Evolutionary conservation across 2,329 filamentous ascomycete species (phyloP).

Genomic region (Aspergillus tubingensis): DNA sequence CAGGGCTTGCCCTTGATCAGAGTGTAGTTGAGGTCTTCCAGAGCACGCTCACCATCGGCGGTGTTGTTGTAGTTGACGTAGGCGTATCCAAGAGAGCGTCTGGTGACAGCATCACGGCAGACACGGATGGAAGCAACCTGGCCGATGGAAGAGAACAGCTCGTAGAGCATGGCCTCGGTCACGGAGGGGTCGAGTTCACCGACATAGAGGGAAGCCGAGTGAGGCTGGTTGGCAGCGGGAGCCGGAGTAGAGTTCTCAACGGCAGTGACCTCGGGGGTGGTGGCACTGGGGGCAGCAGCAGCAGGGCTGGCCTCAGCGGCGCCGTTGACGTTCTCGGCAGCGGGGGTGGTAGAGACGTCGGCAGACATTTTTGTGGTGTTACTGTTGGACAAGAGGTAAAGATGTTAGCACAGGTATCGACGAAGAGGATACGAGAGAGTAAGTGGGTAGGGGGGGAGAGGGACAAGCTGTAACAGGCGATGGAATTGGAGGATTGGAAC

Average conservation of each 20-base stretch:
- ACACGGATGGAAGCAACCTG: conserved; percentile 99
- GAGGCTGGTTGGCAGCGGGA: conserved; percentile 76
- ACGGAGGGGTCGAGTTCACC: conserved; percentile 97
- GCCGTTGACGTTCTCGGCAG: conserved; percentile 63
- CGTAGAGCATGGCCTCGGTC: conserved; percentile 99
- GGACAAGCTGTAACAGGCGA: background rate
- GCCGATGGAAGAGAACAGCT: conserved; percentile 99
- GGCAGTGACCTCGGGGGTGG: conserved; percentile 43
- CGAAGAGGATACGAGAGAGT: conserved; percentile 1
- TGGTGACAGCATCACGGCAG: conserved; percentile 97
- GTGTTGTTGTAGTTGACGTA: conserved; percentile 99
- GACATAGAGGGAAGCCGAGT: conserved; percentile 97
- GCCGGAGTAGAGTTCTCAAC: conserved; percentile 59
- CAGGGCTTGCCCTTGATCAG: conserved; percentile 98
- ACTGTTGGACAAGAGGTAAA: background rate
- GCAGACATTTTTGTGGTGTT: conserved; percentile 70
- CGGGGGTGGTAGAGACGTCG: conserved; percentile 73
- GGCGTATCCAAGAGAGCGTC: conserved; percentile 96
- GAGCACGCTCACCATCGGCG: conserved; percentile 91
- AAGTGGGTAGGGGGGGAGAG: background rate
- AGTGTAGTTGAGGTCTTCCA: conserved; percentile 99
- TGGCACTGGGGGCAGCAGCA: conserved; percentile 74
- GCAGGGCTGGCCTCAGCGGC: conserved; percentile 59
- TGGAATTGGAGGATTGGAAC: background rate
- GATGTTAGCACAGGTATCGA: conserved; percentile 8